Evolutionary conservation across 1,284 basidiomycete species (phyloP), one percentile per base, ranked within the genome.

Genomic region (Fistulinella cinereoalba): DNA sequence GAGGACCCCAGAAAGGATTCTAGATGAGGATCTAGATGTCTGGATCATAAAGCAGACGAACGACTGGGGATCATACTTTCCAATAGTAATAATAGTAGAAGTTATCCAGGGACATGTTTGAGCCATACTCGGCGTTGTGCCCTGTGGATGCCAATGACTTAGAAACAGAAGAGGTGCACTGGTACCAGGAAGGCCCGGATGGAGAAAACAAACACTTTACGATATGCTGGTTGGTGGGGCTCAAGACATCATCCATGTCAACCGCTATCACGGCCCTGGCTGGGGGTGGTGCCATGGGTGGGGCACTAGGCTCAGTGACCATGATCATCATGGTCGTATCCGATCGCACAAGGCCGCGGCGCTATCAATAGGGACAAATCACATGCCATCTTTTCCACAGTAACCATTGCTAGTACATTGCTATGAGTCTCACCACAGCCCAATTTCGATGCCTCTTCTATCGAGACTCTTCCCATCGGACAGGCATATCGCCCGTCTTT

Each of bases 171-270:
- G 13, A 25, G 28, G 12, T 13, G 24, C 18, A 16, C 15, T 13
- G 15, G 3, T 23, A 37, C 3, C 28, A 15, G 32, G 7, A 45
- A 42, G 24, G 28, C 6, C 10, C 10, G 28, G 12, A 12, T 29
- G 5, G 21, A 42, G 37, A 31, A 23, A 24, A 68, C 80, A 64
- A 65, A 88, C 88, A 91, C 38, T 80, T 66, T 5, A 81, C 79
- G 11, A 89, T 77, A 13, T 71, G 71, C 40, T 66, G 57, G 63
- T 90, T 92, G 3, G 87, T 91, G 59, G 80, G 70, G 53, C 81
- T 75, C 43, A 90, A 66, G 5, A 90, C 88, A 71, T 91, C 88
- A 56, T 90, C 88, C 50, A 89, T 67, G 68, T 90, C 88, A 32
- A 88, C 71, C 4, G 85, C 84, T 58, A 90, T 83, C 39, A 83